Base-by-base conservation (phyloP, 1,139 yeast species). In the Debaryomyces psychrophilus region DNA sequence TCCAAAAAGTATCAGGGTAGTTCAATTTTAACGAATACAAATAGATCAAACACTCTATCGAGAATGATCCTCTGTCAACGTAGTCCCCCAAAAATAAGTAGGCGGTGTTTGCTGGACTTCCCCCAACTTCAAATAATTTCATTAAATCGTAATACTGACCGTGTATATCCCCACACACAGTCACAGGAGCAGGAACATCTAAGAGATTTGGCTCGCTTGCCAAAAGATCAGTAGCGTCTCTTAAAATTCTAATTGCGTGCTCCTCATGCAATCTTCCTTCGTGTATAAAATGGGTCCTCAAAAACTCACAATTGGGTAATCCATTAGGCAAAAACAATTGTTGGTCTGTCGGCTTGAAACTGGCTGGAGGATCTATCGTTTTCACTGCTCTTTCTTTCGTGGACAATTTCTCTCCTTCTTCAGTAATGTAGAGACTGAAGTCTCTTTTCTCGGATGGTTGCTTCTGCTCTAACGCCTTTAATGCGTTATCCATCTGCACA, bases 101-200 rank as follows among this genome's bases (percentile, higher is more conserved):
- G 11, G 88, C 79, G 0, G 96, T 87, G 29, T 64, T 70, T 12
- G 75, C 76, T 2, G 98, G 97, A 61, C 86, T 85, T 2, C 98
- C 99, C 31, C 97, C 97, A 22, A 92, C 96, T 62, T 93, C 98
- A 64, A 93, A 90, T 43, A 93, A 69, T 66, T 92, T 92, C 82
- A 92, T 79, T 56, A 93, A 75, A 66, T 93, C 99, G 61, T 81
- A 93, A 66, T 82, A 90, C 65, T 93, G 99, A 7, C 99, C 99
- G 65, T 93, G 99, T 25, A 93, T 79, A 65, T 93, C 99, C 45
- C 99, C 98, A 70, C 98, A 92, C 2, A 93, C 90, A 1, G 97
- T 92, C 4, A 93, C 90, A 0, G 99, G 99, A 0, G 97, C 96
- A 2, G 92, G 92, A 1, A 93, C 87, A 26, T 78, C 78, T 47